Percentiles rank a stretch among this genome's conserved stretches.
These are phyloP conservation scores for Neoascochyta sp. DNA, from an alignment of 2,329 filamentous ascomycete genomes.

Conservation along the genomic window DNA sequence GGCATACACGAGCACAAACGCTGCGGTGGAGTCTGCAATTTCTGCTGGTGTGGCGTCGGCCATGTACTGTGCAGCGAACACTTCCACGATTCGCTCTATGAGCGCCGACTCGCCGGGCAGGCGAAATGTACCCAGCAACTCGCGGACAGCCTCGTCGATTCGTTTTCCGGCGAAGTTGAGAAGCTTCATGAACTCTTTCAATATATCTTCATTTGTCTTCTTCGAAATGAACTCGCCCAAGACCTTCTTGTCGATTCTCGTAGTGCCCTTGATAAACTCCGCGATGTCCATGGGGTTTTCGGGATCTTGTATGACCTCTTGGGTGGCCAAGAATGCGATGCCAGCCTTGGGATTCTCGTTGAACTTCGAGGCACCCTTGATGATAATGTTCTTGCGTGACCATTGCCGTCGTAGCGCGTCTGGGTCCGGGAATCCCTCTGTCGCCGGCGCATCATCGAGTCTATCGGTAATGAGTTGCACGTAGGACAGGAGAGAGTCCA, in stretches of 20 bases:
- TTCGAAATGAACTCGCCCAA: slow-evolving; percentile 94
- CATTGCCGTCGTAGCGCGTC: slow-evolving; percentile 66
- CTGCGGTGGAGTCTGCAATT: slow-evolving; percentile 79
- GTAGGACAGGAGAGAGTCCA: slow-evolving; percentile 87
- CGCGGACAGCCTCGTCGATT: slow-evolving; percentile 83
- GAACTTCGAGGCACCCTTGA: slow-evolving; percentile 83
- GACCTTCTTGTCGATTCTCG: slow-evolving; percentile 81
- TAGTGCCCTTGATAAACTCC: slow-evolving; percentile 82
- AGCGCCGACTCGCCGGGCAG: slow-evolving; percentile 88
- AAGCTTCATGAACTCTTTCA: slow-evolving; percentile 78
- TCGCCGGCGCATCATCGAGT: slow-evolving; percentile 64
- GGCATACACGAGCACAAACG: slow-evolving; percentile 88
- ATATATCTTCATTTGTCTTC: slow-evolving; percentile 76
- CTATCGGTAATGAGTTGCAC: slow-evolving; percentile 89
- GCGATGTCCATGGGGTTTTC: slow-evolving; percentile 74
- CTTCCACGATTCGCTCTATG: slow-evolving; percentile 86
- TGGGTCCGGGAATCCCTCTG: slow-evolving; percentile 64
- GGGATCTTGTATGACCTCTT: slow-evolving; percentile 77
- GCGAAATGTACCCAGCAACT: slow-evolving; percentile 87
- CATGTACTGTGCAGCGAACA: slow-evolving; percentile 84
- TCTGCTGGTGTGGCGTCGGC: slow-evolving; percentile 64
- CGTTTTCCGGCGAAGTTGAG: slow-evolving; percentile 86
- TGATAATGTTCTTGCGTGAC: slow-evolving; percentile 79
- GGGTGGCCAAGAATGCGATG: slow-evolving; percentile 76
- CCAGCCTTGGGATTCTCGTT: slow-evolving; percentile 92